Base-by-base conservation (phyloP, 106 monocot genomes). In the Posidonia australis region DNA sequence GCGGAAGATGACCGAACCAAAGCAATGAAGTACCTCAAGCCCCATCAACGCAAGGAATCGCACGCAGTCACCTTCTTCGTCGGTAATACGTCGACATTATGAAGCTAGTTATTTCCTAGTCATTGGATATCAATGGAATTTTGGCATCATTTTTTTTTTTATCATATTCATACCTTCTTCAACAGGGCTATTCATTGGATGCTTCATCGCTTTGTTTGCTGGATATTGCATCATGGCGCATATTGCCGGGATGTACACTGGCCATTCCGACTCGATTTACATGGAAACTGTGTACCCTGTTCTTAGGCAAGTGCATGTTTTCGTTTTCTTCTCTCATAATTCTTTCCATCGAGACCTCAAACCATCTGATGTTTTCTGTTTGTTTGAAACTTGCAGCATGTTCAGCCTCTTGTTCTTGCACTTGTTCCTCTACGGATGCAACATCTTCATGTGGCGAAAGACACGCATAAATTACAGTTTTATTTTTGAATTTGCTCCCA, bases 261-360 rank as follows among this genome's bases (percentile, higher is more conserved):
- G 71, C 10, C 44, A 67, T 57, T 78, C 94, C 19, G 75, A 91
- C 54, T 70, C 82, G 1, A 74, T 87, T 22, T 91, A 98, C 71
- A 91, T 98, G 98, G 98, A 91, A 71, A 98, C 90, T 18, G 87
- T 79, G 4, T 98, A 91, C 60, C 98, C 90, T 54, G 85, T 98
- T 14, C 70, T 98, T 16, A 91, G 94, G 94, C 68, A 70, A 82
- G 67, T 60, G 9, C 3, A 59, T n/a, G 12, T 24, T 55, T 55
- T 9, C 20, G 14, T 16, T 58, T 25, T 11, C 26, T 29, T 13
- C 26, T 26, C 26, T 1, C 16, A 57, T 25, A 2, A 57, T 13
- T 57, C 12, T 20, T 57, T 1, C 13, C 13, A 24, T 57, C 22
- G 54, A 1, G 10, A 5, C 25, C 56, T 12, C 14, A 57, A 57